These are phyloP conservation scores for Botrytis pseudocinerea DNA, from an alignment of 2,329 filamentous ascomycete genomes.

Conservation along the genomic window DNA sequence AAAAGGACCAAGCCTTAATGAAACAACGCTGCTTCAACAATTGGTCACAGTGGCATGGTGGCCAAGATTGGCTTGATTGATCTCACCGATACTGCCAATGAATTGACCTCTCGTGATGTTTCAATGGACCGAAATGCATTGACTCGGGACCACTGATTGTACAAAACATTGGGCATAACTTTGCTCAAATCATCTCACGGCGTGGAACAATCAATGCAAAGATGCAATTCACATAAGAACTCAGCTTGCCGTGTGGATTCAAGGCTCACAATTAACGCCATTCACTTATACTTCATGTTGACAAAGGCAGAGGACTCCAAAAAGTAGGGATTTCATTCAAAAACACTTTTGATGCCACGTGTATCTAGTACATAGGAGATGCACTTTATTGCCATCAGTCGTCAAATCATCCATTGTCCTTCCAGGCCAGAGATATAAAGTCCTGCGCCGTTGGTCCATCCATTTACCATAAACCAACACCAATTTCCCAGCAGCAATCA, in stretches of 20 bases:
- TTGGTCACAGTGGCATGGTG: constrained; percentile 3
- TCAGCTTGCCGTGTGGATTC: background rate
- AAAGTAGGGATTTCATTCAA: background rate
- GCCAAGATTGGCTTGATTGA: constrained; percentile 16
- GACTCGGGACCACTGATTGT: background rate
- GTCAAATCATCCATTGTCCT: constrained; percentile 1
- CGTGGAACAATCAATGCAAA: background rate
- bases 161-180: constrained; percentile 15
- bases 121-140: constrained; percentile 15
- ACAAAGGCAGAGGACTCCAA: background rate
- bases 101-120: background rate
- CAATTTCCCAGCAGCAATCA: background rate
- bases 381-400: background rate
- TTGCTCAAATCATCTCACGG: background rate
- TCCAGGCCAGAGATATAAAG: background rate
- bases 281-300: background rate
- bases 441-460: background rate
- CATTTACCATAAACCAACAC: background rate
- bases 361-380: background rate
- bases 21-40: constrained; percentile 2
- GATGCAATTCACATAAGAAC: background rate
- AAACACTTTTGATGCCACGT: constrained; percentile 3
- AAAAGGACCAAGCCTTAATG: background rate
- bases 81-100: constrained; percentile 8
- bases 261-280: background rate